Evolutionary conservation across 305 asterid species (phyloP), one percentile per base, ranked within the genome.

Genomic region (Lippia alba): DNA sequence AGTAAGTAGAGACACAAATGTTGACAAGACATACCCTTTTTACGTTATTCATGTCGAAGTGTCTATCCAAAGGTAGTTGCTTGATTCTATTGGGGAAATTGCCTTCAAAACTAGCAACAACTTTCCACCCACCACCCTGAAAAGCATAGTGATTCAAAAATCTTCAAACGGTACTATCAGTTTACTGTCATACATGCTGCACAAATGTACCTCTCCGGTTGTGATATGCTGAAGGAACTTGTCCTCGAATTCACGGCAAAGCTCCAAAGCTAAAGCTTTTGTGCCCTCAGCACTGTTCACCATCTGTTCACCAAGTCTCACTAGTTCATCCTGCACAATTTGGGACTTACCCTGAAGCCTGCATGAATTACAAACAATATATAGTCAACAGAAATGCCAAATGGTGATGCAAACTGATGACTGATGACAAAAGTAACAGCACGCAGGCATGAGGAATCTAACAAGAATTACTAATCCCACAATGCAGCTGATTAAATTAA

Each of bases 181-280:
- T n/a, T 6, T 56, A 54, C 7, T 36, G 39, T 46, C 36, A 67
- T 39, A 14, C 55, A 24, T 1, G 30, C 30, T 24, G 30, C 30
- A 24, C 30, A 24, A 24, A 24, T 24, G 30, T 24, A 92, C 99
- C 97, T 95, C 99, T 66, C 99, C 98, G 11, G 94, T 87, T 53
- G 91, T 87, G 73, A 95, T 95, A 76, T 95, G 99, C 86, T 77
- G 96, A 82, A 95, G 99, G 86, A 95, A 95, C 85, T 87, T 92
- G 75, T 95, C 99, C 92, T 95, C 99, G 73, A 95, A 95, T 82
- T 95, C 99, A 66, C 99, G 96, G 86, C 99, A 95, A 63, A 95
- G 98, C 79, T 95, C 99, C 83, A 95, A 81, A 53, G 99, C 99
- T 72, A 95, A 82, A 58, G 99, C 99, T 77, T 84, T 87, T 17